These are phyloP conservation scores for Parachaetomium inaequale DNA, from an alignment of 495 filamentous ascomycete species.

Conservation along the genomic window DNA sequence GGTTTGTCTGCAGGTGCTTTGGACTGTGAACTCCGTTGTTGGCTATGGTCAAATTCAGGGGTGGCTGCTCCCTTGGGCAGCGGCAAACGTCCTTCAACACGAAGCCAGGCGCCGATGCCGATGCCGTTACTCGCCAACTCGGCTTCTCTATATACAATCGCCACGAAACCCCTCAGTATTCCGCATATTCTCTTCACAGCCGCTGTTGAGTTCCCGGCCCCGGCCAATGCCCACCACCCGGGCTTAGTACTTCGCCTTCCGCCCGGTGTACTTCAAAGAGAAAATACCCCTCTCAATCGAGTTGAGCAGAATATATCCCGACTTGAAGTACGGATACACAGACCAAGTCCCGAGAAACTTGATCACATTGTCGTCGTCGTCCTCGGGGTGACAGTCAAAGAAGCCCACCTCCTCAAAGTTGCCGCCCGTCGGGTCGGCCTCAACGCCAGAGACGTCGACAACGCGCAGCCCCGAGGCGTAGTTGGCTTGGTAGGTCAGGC, in stretches of 20 bases:
- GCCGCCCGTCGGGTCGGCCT: conserved; percentile 50
- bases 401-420: conserved; percentile 52
- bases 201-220: no score
- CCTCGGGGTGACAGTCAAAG: conserved; percentile 61
- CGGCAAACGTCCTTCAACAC: no score
- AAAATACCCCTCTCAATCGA: conserved; percentile 59
- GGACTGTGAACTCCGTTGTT: neutral
- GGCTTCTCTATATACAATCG: no score
- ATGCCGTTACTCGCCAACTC: no score
- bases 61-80: no score
- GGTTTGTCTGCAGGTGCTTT: neutral
- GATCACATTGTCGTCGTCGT: conserved; percentile 47
- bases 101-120: no score
- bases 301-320: conserved; percentile 56
- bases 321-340: conserved; percentile 55
- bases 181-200: no score
- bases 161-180: no score
- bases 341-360: conserved; percentile 59
- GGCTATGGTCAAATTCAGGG: no score
- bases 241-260: conserved; percentile 9
- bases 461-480: conserved; percentile 57
- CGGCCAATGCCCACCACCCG: no score
- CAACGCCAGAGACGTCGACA: conserved; percentile 53
- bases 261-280: conserved; percentile 41
- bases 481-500: conserved; percentile 54